Percentiles rank a stretch among this genome's conserved stretches.
Conservation (phyloP, 345 rosid species). For the Populus alba region DNA sequence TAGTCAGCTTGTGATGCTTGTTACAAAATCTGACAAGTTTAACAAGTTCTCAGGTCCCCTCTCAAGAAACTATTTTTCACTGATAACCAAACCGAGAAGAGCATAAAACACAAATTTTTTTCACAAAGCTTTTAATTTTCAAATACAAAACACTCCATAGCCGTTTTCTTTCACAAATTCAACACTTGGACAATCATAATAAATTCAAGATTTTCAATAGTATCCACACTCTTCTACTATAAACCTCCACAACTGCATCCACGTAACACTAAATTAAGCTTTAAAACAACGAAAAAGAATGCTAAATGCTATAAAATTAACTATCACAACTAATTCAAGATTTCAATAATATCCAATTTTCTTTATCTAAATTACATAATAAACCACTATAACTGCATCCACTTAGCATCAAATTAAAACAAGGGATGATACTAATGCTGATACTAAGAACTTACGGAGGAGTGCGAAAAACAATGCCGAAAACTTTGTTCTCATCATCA, state of each 20-base stretch:
- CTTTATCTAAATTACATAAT: background rate
- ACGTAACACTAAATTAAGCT: background rate
- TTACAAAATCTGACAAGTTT: background rate
- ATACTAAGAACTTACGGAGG: slow-evolving; percentile 45
- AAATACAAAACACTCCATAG: background rate
- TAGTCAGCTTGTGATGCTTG: background rate
- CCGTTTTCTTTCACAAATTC: background rate
- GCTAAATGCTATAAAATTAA: background rate
- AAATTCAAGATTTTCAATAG: background rate
- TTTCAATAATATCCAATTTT: background rate
- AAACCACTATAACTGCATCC: slow-evolving; percentile 4
- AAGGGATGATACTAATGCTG: background rate
- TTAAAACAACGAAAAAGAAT: background rate
- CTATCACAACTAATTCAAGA: background rate
- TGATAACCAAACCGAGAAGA: background rate
- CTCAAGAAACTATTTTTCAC: background rate
- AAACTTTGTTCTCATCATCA: slow-evolving; percentile 29
- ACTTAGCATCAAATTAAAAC: background rate
- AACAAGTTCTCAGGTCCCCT: background rate
- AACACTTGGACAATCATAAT: background rate
- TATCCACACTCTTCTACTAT: background rate
- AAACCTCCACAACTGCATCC: background rate
- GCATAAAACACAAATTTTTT: background rate
- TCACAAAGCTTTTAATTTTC: background rate
- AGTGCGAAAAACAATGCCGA: slow-evolving; percentile 48